phyloP scores from a whole-genome alignment of 2,329 filamentous ascomycete species.

The Aureobasidium lini region DNA sequence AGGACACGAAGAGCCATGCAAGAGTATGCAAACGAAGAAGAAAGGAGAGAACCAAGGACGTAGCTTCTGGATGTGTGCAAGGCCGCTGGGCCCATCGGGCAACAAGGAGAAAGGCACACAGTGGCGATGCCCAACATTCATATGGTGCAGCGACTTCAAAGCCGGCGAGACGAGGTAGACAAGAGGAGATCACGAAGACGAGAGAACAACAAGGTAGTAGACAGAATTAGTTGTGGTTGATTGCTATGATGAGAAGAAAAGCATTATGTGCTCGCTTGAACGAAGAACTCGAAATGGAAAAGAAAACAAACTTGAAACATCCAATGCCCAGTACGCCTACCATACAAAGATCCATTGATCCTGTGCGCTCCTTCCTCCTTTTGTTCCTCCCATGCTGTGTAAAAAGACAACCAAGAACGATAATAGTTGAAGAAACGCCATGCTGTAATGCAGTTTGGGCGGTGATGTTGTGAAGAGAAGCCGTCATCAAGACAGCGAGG shows the following conservation, averaged over 20 bases:
- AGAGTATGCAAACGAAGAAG: conserved; percentile 78
- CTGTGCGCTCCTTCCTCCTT: background rate
- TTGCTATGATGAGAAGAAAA: conserved; percentile 1
- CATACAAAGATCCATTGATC: background rate
- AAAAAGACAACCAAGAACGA: background rate
- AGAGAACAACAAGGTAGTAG: no score
- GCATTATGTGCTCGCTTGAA: background rate
- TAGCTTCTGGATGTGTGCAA: conserved; percentile 59
- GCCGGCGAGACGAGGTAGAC: conserved; percentile 15
- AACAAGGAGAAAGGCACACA: conserved; percentile 76
- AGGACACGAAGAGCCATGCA: conserved; percentile 75
- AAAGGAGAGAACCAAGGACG: conserved; percentile 70
- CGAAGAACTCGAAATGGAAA: background rate
- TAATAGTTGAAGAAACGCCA: background rate
- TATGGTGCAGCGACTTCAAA: conserved; percentile 59
- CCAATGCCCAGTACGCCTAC: conserved; percentile 3
- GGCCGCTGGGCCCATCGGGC: conserved; percentile 78
- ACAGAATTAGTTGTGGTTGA: background rate
- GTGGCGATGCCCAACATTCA: conserved; percentile 85
- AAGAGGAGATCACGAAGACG: no score
- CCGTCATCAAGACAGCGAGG: no score
- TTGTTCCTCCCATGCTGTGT: background rate
- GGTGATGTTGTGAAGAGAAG: background rate
- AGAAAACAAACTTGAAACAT: background rate
- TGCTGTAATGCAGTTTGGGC: background rate